phyloP scores from a whole-genome alignment of 805 yeast genomes.

The Tetrapisispora iriomotensis region DNA sequence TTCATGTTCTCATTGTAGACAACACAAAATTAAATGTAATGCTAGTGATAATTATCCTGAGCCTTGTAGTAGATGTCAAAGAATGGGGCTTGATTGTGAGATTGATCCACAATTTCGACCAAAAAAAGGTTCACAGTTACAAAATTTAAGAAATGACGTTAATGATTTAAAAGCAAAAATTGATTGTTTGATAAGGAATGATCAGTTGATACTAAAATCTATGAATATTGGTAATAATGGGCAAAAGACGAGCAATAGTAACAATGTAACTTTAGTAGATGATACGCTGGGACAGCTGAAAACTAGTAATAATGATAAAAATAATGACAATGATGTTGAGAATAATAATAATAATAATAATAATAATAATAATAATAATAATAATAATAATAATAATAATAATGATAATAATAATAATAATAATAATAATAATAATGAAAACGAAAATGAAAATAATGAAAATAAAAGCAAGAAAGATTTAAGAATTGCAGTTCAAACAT shows the following conservation, averaged over 20 bases:
- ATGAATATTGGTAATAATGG: conserved; percentile 18
- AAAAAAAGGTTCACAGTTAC: conserved; percentile 84
- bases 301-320: neutral
- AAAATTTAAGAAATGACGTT: conserved; percentile 72
- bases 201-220: conserved; percentile 56
- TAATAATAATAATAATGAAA: neutral
- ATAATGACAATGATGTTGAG: neutral
- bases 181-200: conserved; percentile 56
- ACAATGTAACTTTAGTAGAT: too few relatives aligned
- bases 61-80: conserved; percentile 75
- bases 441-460: neutral
- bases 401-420: neutral
- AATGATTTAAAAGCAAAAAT: conserved; percentile 68
- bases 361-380: neutral
- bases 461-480: neutral
- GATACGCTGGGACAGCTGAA: too few relatives aligned
- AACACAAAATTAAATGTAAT: conserved; percentile 87
- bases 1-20: conserved; percentile 89
- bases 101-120: conserved; percentile 90
- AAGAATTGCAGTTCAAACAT: conserved; percentile 34
- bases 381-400: neutral
- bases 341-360: neutral
- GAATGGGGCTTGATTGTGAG: conserved; percentile 72
- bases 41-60: conserved; percentile 75
- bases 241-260: neutral